Evolutionary conservation across 257 asterid genomes (phyloP).

Genomic region (Coffea canephora): DNA sequence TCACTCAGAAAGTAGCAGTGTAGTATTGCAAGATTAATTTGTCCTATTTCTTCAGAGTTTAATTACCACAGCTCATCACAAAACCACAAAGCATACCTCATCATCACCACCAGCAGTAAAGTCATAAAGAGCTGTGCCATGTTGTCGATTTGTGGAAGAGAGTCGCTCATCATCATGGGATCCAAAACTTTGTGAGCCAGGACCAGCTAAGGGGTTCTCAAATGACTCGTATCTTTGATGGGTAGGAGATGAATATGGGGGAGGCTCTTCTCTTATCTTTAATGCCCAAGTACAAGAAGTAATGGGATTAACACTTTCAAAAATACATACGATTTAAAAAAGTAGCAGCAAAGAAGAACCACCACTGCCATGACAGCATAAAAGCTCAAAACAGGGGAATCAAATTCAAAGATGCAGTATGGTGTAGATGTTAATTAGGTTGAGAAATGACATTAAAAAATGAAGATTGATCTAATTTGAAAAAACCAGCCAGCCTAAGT

Average conservation of each 20-base stretch:
- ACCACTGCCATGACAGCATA: not conserved
- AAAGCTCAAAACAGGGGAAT: not conserved
- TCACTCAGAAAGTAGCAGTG: not conserved
- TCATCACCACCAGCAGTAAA: slow-evolving; percentile 99
- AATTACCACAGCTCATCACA: not conserved
- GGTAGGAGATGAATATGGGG: slow-evolving; percentile 95
- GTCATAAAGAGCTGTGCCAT: slow-evolving; percentile 91
- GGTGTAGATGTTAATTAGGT: not conserved
- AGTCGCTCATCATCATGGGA: slow-evolving; percentile 60
- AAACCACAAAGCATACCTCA: slow-evolving; percentile 54
- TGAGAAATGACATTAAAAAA: not conserved
- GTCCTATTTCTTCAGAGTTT: not conserved
- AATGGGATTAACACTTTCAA: not conserved
- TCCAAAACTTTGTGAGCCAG: slow-evolving; percentile 61
- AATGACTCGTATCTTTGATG: slow-evolving; percentile 74
- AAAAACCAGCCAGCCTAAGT: not conserved
- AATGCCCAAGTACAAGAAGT: slow-evolving; percentile 24
- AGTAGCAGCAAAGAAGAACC: not conserved
- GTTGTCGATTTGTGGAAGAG: slow-evolving; percentile 72
- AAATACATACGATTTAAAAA: not conserved
- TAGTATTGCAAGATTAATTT: not conserved
- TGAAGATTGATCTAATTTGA: not conserved
- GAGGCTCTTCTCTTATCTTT: slow-evolving; percentile 96
- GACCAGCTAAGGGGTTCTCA: slow-evolving; percentile 89
- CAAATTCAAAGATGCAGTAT: not conserved